A percentile compares a stretch with the other conserved stretches of the same genome.
phyloP scores from a whole-genome alignment of 2,329 filamentous ascomycete genomes.

The Drechmeria coniospora region DNA sequence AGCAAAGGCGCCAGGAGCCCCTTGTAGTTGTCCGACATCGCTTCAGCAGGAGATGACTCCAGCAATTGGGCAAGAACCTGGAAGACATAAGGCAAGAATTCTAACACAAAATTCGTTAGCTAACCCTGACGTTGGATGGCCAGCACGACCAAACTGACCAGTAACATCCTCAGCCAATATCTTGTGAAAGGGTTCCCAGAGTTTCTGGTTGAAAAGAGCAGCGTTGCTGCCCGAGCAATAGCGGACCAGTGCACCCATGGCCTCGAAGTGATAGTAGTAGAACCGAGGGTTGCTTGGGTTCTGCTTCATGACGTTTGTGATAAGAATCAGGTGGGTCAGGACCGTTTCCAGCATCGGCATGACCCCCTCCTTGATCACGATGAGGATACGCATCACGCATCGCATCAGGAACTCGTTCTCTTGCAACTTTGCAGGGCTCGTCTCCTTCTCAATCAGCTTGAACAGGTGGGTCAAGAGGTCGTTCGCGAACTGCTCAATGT shows the following conservation, averaged over 20 bases:
- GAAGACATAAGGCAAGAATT: slow-evolving; percentile 94
- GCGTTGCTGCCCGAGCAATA: slow-evolving; percentile 51
- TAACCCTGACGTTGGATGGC: background rate
- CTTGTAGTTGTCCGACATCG: slow-evolving; percentile 68
- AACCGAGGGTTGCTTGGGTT: slow-evolving; percentile 97
- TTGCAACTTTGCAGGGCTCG: slow-evolving; percentile 79
- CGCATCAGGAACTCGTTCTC: slow-evolving; percentile 99
- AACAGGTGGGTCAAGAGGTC: slow-evolving; percentile 84
- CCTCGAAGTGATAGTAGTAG: slow-evolving; percentile 98
- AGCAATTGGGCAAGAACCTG: slow-evolving; percentile 85
- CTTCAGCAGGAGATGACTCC: slow-evolving; percentile 67
- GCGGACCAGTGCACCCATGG: slow-evolving; percentile 71
- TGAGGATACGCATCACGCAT: slow-evolving; percentile 92
- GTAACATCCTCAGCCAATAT: slow-evolving; percentile 73
- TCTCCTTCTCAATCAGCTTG: slow-evolving; percentile 73
- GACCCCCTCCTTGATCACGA: slow-evolving; percentile 78
- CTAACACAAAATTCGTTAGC: slow-evolving; percentile 25
- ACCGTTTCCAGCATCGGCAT: slow-evolving; percentile 59
- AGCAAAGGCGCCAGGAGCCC: slow-evolving; percentile 65
- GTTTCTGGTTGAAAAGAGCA: slow-evolving; percentile 58
- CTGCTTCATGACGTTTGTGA: slow-evolving; percentile 79
- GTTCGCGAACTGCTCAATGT: slow-evolving; percentile 69
- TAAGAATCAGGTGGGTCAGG: slow-evolving; percentile 71
- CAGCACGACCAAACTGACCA: slow-evolving; percentile 31
- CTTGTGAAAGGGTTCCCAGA: slow-evolving; percentile 71